These are phyloP conservation scores for Phyllosticta ampelicida DNA, from an alignment of 2,329 filamentous ascomycete species.

Conservation along the genomic window DNA sequence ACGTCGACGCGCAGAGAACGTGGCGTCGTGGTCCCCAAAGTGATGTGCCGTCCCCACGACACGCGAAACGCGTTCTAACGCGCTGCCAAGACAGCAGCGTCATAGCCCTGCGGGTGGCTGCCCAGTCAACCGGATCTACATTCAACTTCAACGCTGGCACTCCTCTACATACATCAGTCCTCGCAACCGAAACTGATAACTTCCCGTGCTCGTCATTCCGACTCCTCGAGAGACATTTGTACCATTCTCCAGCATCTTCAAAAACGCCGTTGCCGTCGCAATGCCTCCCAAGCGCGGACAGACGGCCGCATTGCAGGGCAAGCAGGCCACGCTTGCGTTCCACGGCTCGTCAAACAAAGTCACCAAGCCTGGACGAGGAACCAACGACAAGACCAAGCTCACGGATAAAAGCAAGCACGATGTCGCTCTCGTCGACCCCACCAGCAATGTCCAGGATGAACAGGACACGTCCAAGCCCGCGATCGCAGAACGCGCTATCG, in stretches of 20 bases:
- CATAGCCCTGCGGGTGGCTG: conserved; percentile 1
- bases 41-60: no score
- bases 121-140: no score
- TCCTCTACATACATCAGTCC: no score
- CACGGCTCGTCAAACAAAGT: conserved; percentile 44
- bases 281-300: conserved; percentile 37
- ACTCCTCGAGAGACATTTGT: not conserved
- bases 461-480: conserved; percentile 22
- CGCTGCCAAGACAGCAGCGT: conserved; percentile 4
- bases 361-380: conserved; percentile 42
- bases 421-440: conserved; percentile 13
- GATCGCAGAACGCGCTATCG: conserved; percentile 29
- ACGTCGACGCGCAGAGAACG: no score
- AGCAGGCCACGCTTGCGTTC: conserved; percentile 53
- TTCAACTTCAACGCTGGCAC: no score
- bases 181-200: no score
- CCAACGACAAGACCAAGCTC: conserved; percentile 11
- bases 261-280: conserved; percentile 3
- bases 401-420: conserved; percentile 30
- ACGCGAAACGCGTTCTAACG: no score
- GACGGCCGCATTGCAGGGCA: conserved; percentile 21
- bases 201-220: not conserved
- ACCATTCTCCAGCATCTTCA: not conserved
- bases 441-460: conserved; percentile 4
- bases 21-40: no score